Base-by-base conservation (phyloP, 805 yeast species). In the Ogataea chonburiensis region DNA sequence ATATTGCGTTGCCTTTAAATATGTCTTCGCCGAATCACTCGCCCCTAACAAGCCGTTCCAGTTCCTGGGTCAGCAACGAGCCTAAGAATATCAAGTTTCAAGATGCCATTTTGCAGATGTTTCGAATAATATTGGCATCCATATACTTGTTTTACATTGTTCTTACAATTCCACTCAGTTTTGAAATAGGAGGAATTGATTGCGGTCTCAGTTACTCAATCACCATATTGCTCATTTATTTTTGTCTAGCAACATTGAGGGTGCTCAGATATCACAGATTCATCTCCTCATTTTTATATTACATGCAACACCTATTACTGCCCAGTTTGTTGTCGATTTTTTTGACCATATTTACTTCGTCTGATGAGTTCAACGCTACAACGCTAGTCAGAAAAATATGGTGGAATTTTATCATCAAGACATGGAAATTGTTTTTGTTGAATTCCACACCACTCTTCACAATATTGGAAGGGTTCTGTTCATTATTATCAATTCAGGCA, bases 401-500 rank as follows among this genome's bases (percentile, higher is more conserved):
- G 55, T 65, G 71, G 66, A 42, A 49, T 33, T 49, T 49, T 25
- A 47, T 74, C 7, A 70, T 84, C 27, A 63, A 66, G 38, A 71
- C 83, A 9, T 93, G 98, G 98, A 74, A 77, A 43, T 57, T 72
- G 29, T 61, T 83, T 19, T 66, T 93, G 23, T 69, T 78, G 34
- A 85, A 88, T 55, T 77, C 95, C 5, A 93, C 98, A 0, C 93
- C 96, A 2, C 67, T 86, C 29, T 91, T 93, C 61, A 86, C 96
- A 0, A 70, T 88, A 13, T 65, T 89, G 34, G 98, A 93, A 63
- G 98, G 98, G 2, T 81, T 93, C 50, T 94, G 96, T 61, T 79
- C 96, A 1, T 73, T 93, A 17, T 68, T 93, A 38, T 80, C 87
- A n/a, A 87, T 93, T 43, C 98, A 93, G 64, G 86, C 95, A 10